Base-by-base conservation (phyloP, 2,329 filamentous ascomycete genomes). In the Fusarium sp. region DNA sequence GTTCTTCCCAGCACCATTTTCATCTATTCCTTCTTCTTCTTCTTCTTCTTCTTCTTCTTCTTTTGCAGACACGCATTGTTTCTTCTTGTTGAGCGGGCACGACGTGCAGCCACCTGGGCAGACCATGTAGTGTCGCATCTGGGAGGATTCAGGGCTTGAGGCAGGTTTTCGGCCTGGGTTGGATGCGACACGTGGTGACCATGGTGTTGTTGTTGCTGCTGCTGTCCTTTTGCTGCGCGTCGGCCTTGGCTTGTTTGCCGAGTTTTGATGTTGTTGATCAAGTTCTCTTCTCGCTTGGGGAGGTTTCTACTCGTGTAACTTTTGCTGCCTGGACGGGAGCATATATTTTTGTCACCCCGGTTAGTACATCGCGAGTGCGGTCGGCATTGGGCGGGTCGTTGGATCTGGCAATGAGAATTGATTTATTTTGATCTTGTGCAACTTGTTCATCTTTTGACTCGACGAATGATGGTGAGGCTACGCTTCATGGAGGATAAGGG, bases 351-450 rank as follows among this genome's bases (percentile, higher is more conserved):
- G 56, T 61, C 65, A 63, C 59, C 47, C 52, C 61, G 68, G 69
- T 67, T 72, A 40, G 68, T 65, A 57, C 61, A 65, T 72, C 50
- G 64, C 62, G 63, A 74, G 69, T 69, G 68, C 66, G 69, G 69
- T 72, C 68, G 70, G 69, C 69, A 74, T 73, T 65, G 56, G 63
- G 69, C 57, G 58, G 66, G 61, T 70, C 35, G 66, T 63, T 68
- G 64, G 66, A 58, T 74, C 16, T 66, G 66, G 66, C 63, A 74
- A 66, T 65, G 63, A 64, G 45, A 62, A 65, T 58, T 60, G 40
- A 63, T 58, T 66, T 60, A 60, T 57, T 68, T 75, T 65, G 61
- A 68, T 65, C 36, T 42, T 47, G 33, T 63, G 56, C 68, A 61
- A 60, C 54, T 63, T 47, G 27, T 16, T 14, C 36, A 59, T 14